phyloP scores from a whole-genome alignment of 139 green algal genomes.

The Pedinophyceae sp. region DNA sequence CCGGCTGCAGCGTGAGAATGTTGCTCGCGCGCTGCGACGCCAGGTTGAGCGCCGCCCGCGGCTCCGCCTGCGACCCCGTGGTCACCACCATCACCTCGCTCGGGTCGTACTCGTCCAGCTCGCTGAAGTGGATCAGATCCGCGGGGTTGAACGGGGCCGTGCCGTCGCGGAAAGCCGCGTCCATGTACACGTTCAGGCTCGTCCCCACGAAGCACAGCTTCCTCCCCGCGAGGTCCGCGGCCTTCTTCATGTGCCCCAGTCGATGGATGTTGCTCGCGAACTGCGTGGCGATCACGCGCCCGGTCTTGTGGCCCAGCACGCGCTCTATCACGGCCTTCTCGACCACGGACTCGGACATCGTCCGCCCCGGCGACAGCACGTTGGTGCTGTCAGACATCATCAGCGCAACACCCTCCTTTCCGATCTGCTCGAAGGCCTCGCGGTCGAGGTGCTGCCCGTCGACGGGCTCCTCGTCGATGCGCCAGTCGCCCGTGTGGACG shows the following conservation, averaged over 20 bases:
- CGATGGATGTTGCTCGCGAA: slow-evolving; percentile 92
- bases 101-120: slow-evolving; percentile 64
- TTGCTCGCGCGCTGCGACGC: slow-evolving; percentile 47
- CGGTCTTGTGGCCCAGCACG: slow-evolving; percentile 57
- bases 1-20: slow-evolving; percentile 55
- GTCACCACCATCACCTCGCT: slow-evolving; percentile 72
- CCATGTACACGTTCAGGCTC: slow-evolving; percentile 81
- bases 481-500: slow-evolving; percentile 91
- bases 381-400: slow-evolving; percentile 98
- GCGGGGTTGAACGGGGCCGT: slow-evolving; percentile 43
- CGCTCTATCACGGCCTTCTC: slow-evolving; percentile 42
- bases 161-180: slow-evolving; percentile 42
- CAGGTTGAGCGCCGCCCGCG: slow-evolving; percentile 63
- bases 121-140: slow-evolving; percentile 46
- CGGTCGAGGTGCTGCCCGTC: slow-evolving; percentile 86
- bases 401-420: slow-evolving; percentile 55
- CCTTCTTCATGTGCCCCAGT: slow-evolving; percentile 71
- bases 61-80: slow-evolving; percentile 65
- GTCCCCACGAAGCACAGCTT: slow-evolving; percentile 84
- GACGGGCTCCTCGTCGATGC: slow-evolving; percentile 93
- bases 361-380: slow-evolving; percentile 80
- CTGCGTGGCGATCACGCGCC: slow-evolving; percentile 74
- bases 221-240: slow-evolving; percentile 73
- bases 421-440: slow-evolving; percentile 58
- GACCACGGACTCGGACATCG: slow-evolving; percentile 60